Evolutionary conservation across 306 rosid species (phyloP), one percentile per base, ranked within the genome.

Genomic region (Corylus americana): DNA sequence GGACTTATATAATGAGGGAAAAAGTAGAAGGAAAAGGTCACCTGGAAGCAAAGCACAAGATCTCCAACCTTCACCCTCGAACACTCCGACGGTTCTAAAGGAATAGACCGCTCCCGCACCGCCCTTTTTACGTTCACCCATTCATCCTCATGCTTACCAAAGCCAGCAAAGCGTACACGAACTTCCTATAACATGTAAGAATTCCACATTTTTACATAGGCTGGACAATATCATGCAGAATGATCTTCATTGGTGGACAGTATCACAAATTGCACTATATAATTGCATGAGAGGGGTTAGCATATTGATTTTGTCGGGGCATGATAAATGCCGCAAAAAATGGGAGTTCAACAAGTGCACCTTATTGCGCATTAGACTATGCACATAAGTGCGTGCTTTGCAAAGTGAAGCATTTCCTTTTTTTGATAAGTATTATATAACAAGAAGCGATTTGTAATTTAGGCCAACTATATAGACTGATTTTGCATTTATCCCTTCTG

Each of bases 41-140:
- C 99, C 96, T 63, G 85, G 90, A 87, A 91, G 87, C 97, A 90
- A 2, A 93, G 89, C 53, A 88, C 84, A 74, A 86, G 91, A 82
- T 93, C 90, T 80, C 98, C 96, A 58, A 87, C 88, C 82, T 87
- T 77, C 80, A 93, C 92, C 86, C 85, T 90, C 20, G 83, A 81
- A 87, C 99, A 95, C 71, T 95, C 98, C 0, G 96, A 87, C 51
- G 93, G 79, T 82, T 61, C 92, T 77, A 95, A 82, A 57, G 98
- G 98, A 78, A 91, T 80, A 68, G 98, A 95, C 69, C 96, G 81
- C 73, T 88, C 88, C 9, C 98, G 95, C 70, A 95, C 89, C 72
- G 78, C 89, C 3, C 79, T 81, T 69, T 79, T 81, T 68, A 95
- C 91, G 77, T 88, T 90, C 55, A 93, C 86, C 99, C 99, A 93